Conservation (phyloP, 176 grass and related monocot genomes). For the Oryza punctata region DNA sequence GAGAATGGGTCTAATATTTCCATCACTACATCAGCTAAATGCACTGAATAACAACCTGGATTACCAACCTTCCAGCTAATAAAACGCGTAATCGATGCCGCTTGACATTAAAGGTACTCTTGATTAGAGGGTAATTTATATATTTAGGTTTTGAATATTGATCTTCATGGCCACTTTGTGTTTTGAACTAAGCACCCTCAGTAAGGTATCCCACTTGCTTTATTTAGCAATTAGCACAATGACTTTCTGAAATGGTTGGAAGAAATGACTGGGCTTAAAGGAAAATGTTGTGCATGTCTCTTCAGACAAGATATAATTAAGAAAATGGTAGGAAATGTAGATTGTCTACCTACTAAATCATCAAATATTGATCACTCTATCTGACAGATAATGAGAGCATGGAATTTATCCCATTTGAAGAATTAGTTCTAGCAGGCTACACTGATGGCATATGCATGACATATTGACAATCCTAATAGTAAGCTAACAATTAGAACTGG, state of each 20-base stretch:
- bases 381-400: constrained; percentile 1
- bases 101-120: constrained; percentile 24
- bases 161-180: neutral
- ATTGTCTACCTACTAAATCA: neutral
- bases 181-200: neutral
- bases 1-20: constrained; percentile 13
- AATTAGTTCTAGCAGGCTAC: neutral
- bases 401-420: neutral
- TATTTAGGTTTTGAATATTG: constrained; percentile 26
- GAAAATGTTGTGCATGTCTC: constrained; percentile 14
- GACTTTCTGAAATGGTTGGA: constrained; percentile 25
- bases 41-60: constrained; percentile 38
- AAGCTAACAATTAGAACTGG: neutral
- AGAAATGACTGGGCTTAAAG: neutral
- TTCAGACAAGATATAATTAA: constrained; percentile 8
- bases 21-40: constrained; percentile 34
- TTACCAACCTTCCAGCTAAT: constrained; percentile 41
- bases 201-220: neutral
- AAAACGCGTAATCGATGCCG: neutral
- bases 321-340: constrained; percentile 5
- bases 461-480: neutral
- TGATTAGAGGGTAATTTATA: neutral
- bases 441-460: neutral
- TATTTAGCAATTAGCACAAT: neutral
- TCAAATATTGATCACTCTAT: neutral